These are phyloP conservation scores for Gnetum montanum DNA, from an alignment of 75 land plant genomes.

Conservation along the genomic window DNA sequence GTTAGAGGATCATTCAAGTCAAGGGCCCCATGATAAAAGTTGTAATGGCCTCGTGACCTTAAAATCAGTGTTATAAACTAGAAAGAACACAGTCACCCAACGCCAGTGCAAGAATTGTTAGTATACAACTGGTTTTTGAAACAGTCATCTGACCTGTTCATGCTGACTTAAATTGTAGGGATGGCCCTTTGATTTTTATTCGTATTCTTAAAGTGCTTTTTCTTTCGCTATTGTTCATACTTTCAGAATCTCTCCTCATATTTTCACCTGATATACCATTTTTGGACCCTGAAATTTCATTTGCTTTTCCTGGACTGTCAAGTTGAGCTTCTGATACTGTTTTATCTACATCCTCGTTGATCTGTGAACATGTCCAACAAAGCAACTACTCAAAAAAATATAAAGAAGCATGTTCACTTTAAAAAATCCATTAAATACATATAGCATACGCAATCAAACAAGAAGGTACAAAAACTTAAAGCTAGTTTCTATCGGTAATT, in stretches of 20 bases:
- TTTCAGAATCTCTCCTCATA: neutral
- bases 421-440: too few relatives aligned
- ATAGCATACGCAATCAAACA: too few relatives aligned
- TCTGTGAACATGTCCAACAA: neutral
- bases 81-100: neutral
- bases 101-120: too few relatives aligned
- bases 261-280: neutral
- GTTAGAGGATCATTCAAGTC: neutral
- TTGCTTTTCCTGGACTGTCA: neutral
- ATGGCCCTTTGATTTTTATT: slow-evolving; percentile 4
- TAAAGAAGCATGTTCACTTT: too few relatives aligned
- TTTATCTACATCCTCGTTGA: neutral
- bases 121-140: too few relatives aligned
- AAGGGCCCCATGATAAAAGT: neutral
- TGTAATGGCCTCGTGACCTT: neutral
- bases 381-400: too few relatives aligned
- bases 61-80: neutral
- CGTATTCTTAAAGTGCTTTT: neutral
- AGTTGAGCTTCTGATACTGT: neutral
- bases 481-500: too few relatives aligned
- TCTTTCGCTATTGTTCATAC: neutral
- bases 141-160: neutral
- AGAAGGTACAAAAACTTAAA: too few relatives aligned
- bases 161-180: neutral
- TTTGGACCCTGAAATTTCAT: neutral